Base-by-base conservation (phyloP, 352 stramenopile genomes). In the Pythium angustatum region DNA sequence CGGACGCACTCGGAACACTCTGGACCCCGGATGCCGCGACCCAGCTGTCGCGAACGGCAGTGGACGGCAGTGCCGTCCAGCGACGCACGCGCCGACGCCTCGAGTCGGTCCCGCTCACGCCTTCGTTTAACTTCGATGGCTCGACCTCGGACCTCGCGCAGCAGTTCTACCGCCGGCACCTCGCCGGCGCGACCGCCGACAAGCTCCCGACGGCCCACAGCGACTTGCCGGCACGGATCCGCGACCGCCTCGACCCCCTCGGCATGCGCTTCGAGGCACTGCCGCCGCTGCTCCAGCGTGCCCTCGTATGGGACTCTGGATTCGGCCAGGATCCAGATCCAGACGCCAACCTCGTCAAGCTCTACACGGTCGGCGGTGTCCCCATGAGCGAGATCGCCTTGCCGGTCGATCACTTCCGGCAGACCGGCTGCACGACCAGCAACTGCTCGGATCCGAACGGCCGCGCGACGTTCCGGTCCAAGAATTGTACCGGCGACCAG, bases 301-400 rank as follows among this genome's bases (percentile, higher is more conserved):
- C 76, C 19, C 38, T 81, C 5, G 31, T 81, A 7, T 81, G 76
- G 76, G 71, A 81, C 62, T 69, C 71, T 11, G 76, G 76, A 1
- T 84, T 71, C 4, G 61, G 62, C 5, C 14, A 71, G 6, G 62
- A 69, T 14, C 58, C 59, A 5, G 53, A 70, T 31, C 36, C 31
- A 24, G 45, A 45, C 47, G 58, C 15, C 11, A 31, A 33, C 1
- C 31, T 83, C 26, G 40, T 55, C 19, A 52, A 59, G 38, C 28
- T 83, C 27, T 74, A 69, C 55, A 61, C 70, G 14, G 45, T 63
- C 14, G 74, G 64, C 44, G 73, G 74, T 8, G 49, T 68, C 8
- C 41, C 52, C 15, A 85, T 83, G 77, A 52, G 45, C 26, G 73
- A 79, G 21, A 69, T 85, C 31, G 75, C 68, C 5, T 19, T 79